Conservation (phyloP, 495 filamentous ascomycete genomes). For the Penicillium pancosmium region DNA sequence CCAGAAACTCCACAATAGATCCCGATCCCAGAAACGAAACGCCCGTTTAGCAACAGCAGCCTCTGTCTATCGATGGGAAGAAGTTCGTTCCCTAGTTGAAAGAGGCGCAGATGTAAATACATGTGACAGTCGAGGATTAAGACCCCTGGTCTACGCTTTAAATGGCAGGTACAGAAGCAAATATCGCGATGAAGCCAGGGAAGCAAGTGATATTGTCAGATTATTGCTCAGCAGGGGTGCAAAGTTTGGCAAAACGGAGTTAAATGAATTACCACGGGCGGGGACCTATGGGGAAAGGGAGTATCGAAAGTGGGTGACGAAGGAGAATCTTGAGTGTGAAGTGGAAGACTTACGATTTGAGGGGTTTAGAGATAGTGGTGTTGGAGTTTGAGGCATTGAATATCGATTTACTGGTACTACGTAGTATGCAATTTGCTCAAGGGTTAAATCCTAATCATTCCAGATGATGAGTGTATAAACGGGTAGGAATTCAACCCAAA, state of each 20-base stretch:
- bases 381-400: background rate
- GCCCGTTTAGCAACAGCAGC: background rate
- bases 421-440: too few relatives aligned
- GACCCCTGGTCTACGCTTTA: slow-evolving; percentile 3
- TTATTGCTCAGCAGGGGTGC: background rate
- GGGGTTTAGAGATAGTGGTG: background rate
- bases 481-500: too few relatives aligned
- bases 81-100: background rate
- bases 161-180: background rate
- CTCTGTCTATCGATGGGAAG: background rate
- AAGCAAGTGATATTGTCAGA: background rate
- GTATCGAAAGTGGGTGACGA: background rate
- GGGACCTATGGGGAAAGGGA: background rate
- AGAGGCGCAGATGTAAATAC: slow-evolving; percentile 3
- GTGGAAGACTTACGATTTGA: background rate
- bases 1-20: background rate
- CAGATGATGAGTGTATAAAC: too few relatives aligned
- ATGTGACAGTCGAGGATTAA: background rate
- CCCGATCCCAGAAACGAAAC: slow-evolving; percentile 1
- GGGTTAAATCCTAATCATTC: too few relatives aligned
- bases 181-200: background rate
- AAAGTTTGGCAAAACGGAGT: background rate
- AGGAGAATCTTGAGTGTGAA: background rate
- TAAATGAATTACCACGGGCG: background rate
- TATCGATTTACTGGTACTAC: too few relatives aligned